Evolutionary conservation across 2,329 filamentous ascomycete genomes (phyloP).

Genomic region (Allantophomopsis lycopodina): DNA sequence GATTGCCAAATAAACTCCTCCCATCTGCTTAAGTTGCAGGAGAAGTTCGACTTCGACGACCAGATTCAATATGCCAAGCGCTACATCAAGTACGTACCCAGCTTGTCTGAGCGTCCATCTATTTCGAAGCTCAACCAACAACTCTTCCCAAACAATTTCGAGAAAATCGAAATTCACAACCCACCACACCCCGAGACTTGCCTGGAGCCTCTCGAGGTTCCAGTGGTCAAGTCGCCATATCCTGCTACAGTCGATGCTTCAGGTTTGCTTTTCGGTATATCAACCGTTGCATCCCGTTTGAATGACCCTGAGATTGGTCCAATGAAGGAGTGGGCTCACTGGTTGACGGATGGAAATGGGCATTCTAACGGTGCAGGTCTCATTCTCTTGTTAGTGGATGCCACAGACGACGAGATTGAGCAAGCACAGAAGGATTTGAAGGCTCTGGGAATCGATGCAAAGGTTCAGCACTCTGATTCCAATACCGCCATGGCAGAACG

Average conservation of each 20-base stretch:
- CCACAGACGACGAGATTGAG: conserved; percentile 6
- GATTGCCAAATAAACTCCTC: too few relatives aligned
- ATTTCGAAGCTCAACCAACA: conserved; percentile 1
- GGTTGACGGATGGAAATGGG: not conserved
- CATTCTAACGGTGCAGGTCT: conserved; percentile 12
- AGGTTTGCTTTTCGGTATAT: conserved; percentile 12
- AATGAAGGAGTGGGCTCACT: too few relatives aligned
- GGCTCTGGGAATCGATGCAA: conserved; percentile 7
- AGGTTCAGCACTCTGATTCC: conserved; percentile 4
- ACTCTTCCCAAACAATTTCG: not conserved
- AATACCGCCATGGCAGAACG: conserved; percentile 5
- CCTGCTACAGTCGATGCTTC: conserved; percentile 8
- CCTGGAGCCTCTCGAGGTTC: conserved; percentile 5
- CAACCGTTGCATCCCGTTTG: conserved; percentile 9
- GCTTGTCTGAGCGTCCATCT: too few relatives aligned
- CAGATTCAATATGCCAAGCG: too few relatives aligned
- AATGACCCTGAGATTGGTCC: conserved; percentile 5
- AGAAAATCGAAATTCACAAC: conserved; percentile 2
- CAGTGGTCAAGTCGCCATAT: conserved; percentile 2
- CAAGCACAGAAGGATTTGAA: conserved; percentile 5
- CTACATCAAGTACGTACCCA: too few relatives aligned
- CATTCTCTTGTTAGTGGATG: conserved; percentile 6
- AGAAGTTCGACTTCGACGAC: too few relatives aligned
- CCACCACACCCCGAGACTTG: not conserved
- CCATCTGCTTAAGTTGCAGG: too few relatives aligned